Conservation (phyloP, 805 yeast genomes). For the Ogataea ganodermae region DNA sequence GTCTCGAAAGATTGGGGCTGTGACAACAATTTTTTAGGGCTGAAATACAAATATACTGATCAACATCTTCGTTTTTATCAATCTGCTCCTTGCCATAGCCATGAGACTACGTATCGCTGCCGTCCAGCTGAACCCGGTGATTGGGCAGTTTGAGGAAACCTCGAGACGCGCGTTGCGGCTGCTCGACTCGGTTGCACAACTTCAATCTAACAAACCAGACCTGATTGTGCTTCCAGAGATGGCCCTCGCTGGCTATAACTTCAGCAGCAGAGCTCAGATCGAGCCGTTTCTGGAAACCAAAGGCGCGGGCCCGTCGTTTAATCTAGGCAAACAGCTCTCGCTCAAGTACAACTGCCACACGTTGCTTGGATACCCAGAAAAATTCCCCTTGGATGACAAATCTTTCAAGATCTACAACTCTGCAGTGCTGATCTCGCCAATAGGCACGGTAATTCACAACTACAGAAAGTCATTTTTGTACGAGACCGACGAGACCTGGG, state of each 20-base stretch:
- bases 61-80: background rate
- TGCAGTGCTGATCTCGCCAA: constrained; percentile 61
- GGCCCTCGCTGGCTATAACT: constrained; percentile 84
- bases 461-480: constrained; percentile 79
- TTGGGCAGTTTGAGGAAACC: constrained; percentile 62
- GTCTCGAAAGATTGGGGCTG: background rate
- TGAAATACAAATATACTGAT: background rate
- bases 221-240: constrained; percentile 81
- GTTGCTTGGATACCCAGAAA: constrained; percentile 82
- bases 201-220: constrained; percentile 45
- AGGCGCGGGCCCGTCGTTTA: constrained; percentile 42
- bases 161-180: constrained; percentile 46
- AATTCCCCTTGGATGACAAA: constrained; percentile 14
- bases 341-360: constrained; percentile 58
- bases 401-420: constrained; percentile 58
- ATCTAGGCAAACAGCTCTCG: constrained; percentile 61
- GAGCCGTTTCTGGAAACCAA: constrained; percentile 57
- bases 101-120: constrained; percentile 62
- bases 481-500: constrained; percentile 81
- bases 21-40: background rate
- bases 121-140: constrained; percentile 64
- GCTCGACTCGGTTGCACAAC: constrained; percentile 34
- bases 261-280: constrained; percentile 47
- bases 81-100: background rate
- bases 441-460: constrained; percentile 60